Conservation (phyloP, 2,329 filamentous ascomycete genomes). For the Aspergillus quadrilineatus region DNA sequence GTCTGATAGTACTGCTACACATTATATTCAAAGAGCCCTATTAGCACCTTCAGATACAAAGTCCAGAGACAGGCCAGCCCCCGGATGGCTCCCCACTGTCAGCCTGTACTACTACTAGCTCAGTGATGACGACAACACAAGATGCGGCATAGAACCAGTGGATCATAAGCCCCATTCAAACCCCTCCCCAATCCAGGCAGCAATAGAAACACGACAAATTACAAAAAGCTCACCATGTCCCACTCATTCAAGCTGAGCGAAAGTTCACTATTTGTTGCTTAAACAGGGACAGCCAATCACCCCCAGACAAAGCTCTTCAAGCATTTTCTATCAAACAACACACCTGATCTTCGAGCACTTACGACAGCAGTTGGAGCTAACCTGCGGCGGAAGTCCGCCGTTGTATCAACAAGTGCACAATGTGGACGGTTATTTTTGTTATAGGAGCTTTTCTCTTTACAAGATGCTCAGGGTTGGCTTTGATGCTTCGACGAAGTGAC, state of each 20-base stretch:
- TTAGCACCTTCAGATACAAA: neutral
- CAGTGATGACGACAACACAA: slow-evolving; percentile 14
- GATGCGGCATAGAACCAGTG: slow-evolving; percentile 1
- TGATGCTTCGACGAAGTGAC: slow-evolving; percentile 35
- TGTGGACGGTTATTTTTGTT: slow-evolving; percentile 14
- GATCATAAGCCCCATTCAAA: neutral
- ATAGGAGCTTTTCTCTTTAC: slow-evolving; percentile 19
- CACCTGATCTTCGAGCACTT: neutral
- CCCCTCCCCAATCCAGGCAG: neutral
- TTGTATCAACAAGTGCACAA: neutral
- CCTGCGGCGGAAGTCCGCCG: neutral
- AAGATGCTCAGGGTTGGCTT: slow-evolving; percentile 17
- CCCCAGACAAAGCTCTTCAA: neutral
- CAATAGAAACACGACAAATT: neutral
- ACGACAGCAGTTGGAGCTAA: neutral
- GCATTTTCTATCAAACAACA: too few species aligned
- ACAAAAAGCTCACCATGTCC: slow-evolving; percentile 10
- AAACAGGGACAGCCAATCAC: neutral
- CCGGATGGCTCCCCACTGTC: neutral
- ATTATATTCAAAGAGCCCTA: neutral
- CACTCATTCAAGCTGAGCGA: neutral
- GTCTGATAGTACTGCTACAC: too few species aligned
- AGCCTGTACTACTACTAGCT: neutral
- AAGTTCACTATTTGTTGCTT: neutral
- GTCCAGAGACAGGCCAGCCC: neutral